phyloP scores from a whole-genome alignment of 495 filamentous ascomycete genomes.

The Copromyces sp. region DNA sequence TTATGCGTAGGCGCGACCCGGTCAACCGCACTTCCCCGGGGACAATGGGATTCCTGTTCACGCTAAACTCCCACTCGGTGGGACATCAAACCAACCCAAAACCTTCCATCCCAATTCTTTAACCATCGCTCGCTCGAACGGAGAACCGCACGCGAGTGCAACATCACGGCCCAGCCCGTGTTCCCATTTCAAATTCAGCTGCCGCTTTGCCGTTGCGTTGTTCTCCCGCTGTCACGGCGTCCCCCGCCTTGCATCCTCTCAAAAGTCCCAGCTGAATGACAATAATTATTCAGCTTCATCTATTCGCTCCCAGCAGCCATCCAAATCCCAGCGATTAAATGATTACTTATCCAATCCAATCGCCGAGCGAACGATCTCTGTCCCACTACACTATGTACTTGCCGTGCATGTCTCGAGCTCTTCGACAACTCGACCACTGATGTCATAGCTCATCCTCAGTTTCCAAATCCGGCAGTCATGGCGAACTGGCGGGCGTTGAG shows the following conservation, averaged over 20 bases:
- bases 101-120: not conserved
- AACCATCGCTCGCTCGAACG: not conserved
- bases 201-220: not conserved
- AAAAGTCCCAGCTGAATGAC: not conserved
- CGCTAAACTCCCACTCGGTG: not conserved
- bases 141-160: not conserved
- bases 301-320: not conserved
- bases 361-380: not conserved
- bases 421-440: not conserved
- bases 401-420: not conserved
- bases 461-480: not conserved
- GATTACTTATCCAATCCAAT: not conserved
- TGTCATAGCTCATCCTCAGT: not conserved
- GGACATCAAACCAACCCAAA: not conserved
- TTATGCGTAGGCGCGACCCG: not conserved
- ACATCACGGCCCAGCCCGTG: not conserved
- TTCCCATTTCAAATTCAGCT: not conserved
- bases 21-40: not conserved
- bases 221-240: not conserved
- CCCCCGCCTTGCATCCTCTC: not conserved
- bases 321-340: not conserved
- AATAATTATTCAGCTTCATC: not conserved
- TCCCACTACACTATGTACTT: not conserved
- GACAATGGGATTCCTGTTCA: not conserved
- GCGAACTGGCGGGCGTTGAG: not conserved